Evolutionary conservation across 768 basidiomycete genomes (phyloP), one percentile per base, ranked within the genome.

Genomic region (Lactifluus piperatus): DNA sequence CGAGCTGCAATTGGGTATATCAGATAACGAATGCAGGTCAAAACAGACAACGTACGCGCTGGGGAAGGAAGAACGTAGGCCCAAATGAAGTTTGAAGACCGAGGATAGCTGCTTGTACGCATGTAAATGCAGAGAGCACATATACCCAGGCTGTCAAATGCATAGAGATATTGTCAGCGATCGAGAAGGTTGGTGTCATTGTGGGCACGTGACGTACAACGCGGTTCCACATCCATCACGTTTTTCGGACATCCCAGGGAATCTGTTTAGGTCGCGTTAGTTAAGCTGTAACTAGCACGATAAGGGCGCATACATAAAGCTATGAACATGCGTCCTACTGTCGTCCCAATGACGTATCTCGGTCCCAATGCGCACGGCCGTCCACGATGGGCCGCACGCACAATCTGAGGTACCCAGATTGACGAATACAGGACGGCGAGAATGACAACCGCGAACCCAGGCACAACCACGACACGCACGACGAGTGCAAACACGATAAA

Each of bases 391-490:
- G 79, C 82, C 16, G 91, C 88, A 24, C 93, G 78, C 54, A 85
- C 75, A 49, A 97, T 91, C 71, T 94, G 93, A 4, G 90, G 85
- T 5, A 86, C 64, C 93, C 93, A 97, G 66, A 94, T 84, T 59
- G 78, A 78, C 6, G 85, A 86, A 70, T 94, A 92, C 56, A 90
- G 79, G 27, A 75, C 68, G 10, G 76, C 80, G 34, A 94, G 78
- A 63, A 88, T 82, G 18, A 85, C 63, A 65, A 89, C 75, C 8
- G 85, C 79, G 45, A 90, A 73, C 0, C 80, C 78, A 1, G 86
- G 81, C 22, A 83, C 82, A 66, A 88, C 66, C 53, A 91, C 82
- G 50, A 92, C 78, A 36, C 88, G 83, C 63, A 92, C 81, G 56
- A 93, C 78, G 57, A 88, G 72, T 13, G 86, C 81, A 57, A 93